Evolutionary conservation across 176 grass and related monocot genomes (phyloP).

Genomic region (Puccinellia tenuiflora): DNA sequence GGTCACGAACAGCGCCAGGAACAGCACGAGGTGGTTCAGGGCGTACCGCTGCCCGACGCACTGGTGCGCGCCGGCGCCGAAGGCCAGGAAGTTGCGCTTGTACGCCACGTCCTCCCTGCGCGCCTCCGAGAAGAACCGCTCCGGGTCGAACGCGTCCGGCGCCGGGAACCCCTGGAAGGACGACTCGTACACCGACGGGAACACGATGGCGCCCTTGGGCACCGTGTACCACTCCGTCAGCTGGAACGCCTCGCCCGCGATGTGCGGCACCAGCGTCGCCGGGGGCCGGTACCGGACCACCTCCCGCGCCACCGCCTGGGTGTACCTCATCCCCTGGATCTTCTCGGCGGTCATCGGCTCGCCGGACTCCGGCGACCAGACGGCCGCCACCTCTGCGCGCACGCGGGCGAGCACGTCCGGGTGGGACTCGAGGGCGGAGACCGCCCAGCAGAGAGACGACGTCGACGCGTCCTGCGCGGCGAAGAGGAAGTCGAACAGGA

Average conservation of each 20-base stretch:
- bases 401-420: conserved; percentile 73
- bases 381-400: conserved; percentile 48
- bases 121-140: conserved; percentile 60
- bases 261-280: conserved; percentile 80
- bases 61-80: conserved; percentile 87
- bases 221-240: conserved; percentile 91
- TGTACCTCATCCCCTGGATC: conserved; percentile 66
- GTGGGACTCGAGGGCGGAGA: conserved; percentile 60
- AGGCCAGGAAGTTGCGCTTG: conserved; percentile 78
- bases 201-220: conserved; percentile 83
- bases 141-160: conserved; percentile 67
- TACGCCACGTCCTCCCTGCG: conserved; percentile 66
- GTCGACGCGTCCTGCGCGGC: conserved; percentile 93
- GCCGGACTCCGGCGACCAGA: conserved; percentile 55
- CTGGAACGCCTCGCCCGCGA: conserved; percentile 63
- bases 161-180: conserved; percentile 78
- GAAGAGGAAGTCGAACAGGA: conserved; percentile 54
- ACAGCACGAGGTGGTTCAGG: conserved; percentile 75
- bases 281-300: conserved; percentile 68
- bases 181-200: conserved; percentile 75
- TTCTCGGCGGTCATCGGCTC: conserved; percentile 54
- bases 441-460: conserved; percentile 74
- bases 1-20: conserved; percentile 71
- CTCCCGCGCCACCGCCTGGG: conserved; percentile 77
- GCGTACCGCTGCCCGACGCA: conserved; percentile 92